phyloP scores from a whole-genome alignment of 306 rosid species.

The Quercus variabilis region DNA sequence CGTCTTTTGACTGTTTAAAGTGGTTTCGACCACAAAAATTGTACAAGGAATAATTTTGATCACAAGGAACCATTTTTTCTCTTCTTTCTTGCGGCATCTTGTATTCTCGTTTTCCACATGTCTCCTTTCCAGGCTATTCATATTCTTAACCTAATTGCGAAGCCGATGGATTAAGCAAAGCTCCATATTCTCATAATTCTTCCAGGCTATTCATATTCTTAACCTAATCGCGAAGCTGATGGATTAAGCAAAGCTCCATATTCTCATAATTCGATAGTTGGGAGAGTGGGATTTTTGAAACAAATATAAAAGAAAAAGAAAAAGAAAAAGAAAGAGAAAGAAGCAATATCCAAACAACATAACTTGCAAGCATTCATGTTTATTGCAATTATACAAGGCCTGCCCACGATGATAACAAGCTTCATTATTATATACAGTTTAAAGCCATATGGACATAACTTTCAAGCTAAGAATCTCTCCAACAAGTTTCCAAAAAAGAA shows the following conservation, averaged over 20 bases:
- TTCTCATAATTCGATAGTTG: no score
- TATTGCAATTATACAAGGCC: constrained; percentile 20
- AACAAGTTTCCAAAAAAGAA: constrained; percentile 86
- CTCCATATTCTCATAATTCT: no score
- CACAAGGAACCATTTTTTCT: no score
- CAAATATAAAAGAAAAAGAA: neutral
- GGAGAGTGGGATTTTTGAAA: neutral
- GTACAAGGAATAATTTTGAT: no score
- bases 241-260: no score
- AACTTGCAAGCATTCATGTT: constrained; percentile 27
- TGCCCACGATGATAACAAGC: constrained; percentile 24
- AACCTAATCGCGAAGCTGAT: no score
- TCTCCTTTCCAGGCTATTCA: no score
- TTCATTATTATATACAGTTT: constrained; percentile 42
- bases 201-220: no score
- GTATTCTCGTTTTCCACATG: no score
- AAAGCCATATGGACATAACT: neutral
- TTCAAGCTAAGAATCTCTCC: constrained; percentile 61
- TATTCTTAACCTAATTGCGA: no score
- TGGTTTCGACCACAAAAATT: neutral
- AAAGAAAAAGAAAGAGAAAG: neutral
- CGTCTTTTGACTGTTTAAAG: neutral
- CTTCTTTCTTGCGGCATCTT: no score
- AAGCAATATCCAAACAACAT: constrained; percentile 5
- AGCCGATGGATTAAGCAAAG: no score